These are phyloP conservation scores for Penicillium bovifimosum DNA, from an alignment of 495 filamentous ascomycete genomes.

Conservation along the genomic window DNA sequence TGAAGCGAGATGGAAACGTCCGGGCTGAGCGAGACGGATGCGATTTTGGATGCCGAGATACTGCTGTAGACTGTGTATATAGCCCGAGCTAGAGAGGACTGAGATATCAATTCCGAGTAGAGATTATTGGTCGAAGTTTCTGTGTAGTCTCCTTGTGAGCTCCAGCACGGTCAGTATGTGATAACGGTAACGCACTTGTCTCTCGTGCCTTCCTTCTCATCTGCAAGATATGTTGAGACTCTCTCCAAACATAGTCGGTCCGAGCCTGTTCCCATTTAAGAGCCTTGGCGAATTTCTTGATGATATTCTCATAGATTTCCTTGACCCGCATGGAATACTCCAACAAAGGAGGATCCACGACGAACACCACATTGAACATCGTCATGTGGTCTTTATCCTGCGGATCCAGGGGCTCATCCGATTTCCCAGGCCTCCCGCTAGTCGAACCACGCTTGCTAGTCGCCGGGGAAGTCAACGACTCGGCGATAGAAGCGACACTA, in stretches of 20 bases:
- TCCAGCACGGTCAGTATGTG: neutral
- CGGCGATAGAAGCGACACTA: conserved; percentile 25
- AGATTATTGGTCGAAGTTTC: conserved; percentile 36
- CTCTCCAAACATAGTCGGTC: conserved; percentile 80
- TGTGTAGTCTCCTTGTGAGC: conserved; percentile 10
- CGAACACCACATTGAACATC: conserved; percentile 97
- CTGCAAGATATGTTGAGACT: conserved; percentile 69
- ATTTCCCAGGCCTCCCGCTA: conserved; percentile 33
- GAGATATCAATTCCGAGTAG: conserved; percentile 58
- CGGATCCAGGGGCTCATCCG: conserved; percentile 40
- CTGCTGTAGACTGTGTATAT: conserved; percentile 75
- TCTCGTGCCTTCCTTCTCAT: conserved; percentile 76
- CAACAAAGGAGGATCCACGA: conserved; percentile 69
- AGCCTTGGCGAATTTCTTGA: conserved; percentile 82
- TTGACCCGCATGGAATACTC: conserved; percentile 69
- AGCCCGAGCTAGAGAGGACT: conserved; percentile 75
- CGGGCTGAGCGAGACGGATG: conserved; percentile 57
- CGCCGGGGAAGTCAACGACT: conserved; percentile 29
- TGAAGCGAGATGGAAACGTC: conserved; percentile 71
- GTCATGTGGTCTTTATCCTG: conserved; percentile 66
- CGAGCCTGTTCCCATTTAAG: conserved; percentile 87
- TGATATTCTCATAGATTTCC: conserved; percentile 80
- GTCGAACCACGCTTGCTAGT: conserved; percentile 34
- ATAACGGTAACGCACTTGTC: conserved; percentile 52
- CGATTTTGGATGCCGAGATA: conserved; percentile 78